Percentiles rank a stretch among this genome's conserved stretches.
These are phyloP conservation scores for Cymbopogon flexuosus DNA, from an alignment of 202 grass and related monocot genomes.

Conservation along the genomic window DNA sequence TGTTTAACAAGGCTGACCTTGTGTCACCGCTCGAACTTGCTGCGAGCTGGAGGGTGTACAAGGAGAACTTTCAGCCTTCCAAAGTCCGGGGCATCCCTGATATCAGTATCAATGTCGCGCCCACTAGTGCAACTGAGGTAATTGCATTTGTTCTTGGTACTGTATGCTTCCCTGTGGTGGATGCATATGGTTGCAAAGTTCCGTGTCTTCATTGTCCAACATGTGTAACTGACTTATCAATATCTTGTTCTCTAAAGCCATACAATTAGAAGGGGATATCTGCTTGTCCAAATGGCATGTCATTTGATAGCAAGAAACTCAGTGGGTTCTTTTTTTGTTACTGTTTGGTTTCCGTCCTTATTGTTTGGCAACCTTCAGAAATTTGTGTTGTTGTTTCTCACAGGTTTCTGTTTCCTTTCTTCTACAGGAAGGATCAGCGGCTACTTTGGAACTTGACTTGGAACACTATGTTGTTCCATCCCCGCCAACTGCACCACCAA, in stretches of 20 bases:
- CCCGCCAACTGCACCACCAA: constrained; percentile 51
- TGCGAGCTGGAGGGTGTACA: constrained; percentile 88
- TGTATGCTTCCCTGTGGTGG: neutral
- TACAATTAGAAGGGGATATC: neutral
- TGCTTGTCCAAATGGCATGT: neutral
- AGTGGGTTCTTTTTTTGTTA: neutral
- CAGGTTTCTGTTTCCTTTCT: constrained; percentile 31
- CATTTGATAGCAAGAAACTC: neutral
- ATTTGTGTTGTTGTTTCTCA: constrained; percentile 19
- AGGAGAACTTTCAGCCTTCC: constrained; percentile 87
- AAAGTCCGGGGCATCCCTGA: constrained; percentile 85
- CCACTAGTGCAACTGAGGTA: constrained; percentile 56
- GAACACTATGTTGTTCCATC: constrained; percentile 90
- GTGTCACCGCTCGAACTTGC: constrained; percentile 94
- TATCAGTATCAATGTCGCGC: constrained; percentile 71
- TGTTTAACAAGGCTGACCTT: constrained; percentile 84
- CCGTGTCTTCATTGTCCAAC: neutral
- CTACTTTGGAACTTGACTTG: constrained; percentile 93
- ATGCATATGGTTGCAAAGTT: constrained; percentile 9
- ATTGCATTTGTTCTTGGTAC: neutral
- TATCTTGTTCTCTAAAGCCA: constrained; percentile 1
- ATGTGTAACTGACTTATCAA: neutral
- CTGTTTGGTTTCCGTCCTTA: neutral
- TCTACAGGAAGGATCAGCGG: constrained; percentile 61
- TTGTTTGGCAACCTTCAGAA: neutral